Base-by-base conservation (phyloP, 352 stramenopile genomes). In the Phytophthora tentaculata region DNA sequence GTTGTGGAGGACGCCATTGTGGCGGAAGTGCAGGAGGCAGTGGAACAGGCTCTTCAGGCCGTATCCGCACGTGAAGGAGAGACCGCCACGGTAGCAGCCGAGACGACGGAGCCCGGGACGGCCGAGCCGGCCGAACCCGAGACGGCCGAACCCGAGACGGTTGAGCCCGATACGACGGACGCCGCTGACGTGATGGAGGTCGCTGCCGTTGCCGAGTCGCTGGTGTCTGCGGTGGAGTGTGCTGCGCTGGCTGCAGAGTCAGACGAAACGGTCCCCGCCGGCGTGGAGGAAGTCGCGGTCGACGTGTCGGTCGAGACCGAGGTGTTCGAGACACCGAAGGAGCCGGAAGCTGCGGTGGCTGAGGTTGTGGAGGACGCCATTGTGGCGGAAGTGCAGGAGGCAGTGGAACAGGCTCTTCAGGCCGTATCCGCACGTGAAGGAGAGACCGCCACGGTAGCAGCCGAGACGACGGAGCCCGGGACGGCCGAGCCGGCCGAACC, bases 371-470 rank as follows among this genome's bases (percentile, higher is more conserved):
- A 51, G 47, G 47, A 29, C 29, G n/a, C 3, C 13, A 13, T 65
- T 5, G 48, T 47, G 8, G 35, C 47, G 17, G 58, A 56, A 64
- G 47, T 57, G 57, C 48, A 51, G 17, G 32, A 57, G 17, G 57
- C 57, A 14, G 50, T 56, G 48, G 47, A 32, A 49, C 29, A 56
- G 19, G 57, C 17, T 14, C 24, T 59, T 59, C 23, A 28, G 37
- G 48, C 13, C 29, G 24, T 56, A 29, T 61, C 50, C 3, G 26
- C 3, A 8, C 4, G 4, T 39, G 32, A 8, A 14, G 5, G 4
- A 8, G 50, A 56, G 17, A 48, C 37, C n/a, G 22, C n/a, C 16
- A 13, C 22, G 10, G 56, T 51, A 17, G 32, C 24, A 5, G 22
- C 7, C 23, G 32, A 39, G 32, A 39, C 32, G 32, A 14, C 13